Evolutionary conservation across 768 basidiomycete genomes (phyloP).

Genomic region (Megacollybia marginata): DNA sequence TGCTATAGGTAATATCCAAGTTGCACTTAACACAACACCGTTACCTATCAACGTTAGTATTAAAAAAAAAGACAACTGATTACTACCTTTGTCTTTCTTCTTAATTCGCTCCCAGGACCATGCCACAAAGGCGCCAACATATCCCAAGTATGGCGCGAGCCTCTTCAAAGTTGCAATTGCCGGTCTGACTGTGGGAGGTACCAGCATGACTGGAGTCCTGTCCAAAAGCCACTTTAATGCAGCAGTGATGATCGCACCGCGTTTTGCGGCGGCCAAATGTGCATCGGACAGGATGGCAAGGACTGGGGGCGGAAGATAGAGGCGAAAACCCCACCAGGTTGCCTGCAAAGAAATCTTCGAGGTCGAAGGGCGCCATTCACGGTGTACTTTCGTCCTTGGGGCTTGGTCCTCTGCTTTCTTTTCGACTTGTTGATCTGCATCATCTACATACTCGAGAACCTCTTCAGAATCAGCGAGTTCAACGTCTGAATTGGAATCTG

Average conservation of each 20-base stretch:
- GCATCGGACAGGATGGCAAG: conserved; percentile 55
- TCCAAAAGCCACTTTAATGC: conserved; percentile 68
- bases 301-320: conserved; percentile 74
- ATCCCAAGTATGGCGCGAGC: conserved; percentile 58
- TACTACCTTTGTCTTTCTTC: conserved; percentile 56
- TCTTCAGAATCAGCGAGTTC: conserved; percentile 63
- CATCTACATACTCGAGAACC: conserved; percentile 31
- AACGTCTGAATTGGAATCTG: conserved; percentile 52
- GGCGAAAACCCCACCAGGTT: conserved; percentile 76
- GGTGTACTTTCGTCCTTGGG: conserved; percentile 19
- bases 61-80: conserved; percentile 2
- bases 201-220: conserved; percentile 48
- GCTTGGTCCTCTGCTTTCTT: conserved; percentile 13
- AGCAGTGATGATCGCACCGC: conserved; percentile 67
- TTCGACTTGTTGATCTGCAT: conserved; percentile 20
- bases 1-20: conserved; percentile 74
- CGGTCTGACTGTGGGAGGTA: conserved; percentile 56
- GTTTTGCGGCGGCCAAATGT: conserved; percentile 61
- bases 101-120: conserved; percentile 73
- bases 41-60: conserved; percentile 37
- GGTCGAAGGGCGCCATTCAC: conserved; percentile 65
- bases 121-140: conserved; percentile 69
- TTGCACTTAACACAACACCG: conserved; percentile 76
- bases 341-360: conserved; percentile 69
- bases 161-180: conserved; percentile 53